Conservation (phyloP, 805 yeast species). For the Candida ponderosae region DNA sequence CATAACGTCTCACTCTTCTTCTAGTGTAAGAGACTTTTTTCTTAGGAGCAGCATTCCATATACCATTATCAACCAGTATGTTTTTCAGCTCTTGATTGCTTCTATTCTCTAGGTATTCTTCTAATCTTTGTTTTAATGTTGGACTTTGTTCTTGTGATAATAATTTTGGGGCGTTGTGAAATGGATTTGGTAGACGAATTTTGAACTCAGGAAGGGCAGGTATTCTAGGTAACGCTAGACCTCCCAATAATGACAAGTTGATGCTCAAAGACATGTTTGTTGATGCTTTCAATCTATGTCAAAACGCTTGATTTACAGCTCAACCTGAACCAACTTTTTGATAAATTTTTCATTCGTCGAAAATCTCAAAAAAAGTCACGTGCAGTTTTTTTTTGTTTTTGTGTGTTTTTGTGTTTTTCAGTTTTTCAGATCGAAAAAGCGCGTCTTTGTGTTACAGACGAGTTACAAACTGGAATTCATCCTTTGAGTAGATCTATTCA, state of each 20-base stretch:
- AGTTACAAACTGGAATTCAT: no score
- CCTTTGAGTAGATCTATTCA: neutral
- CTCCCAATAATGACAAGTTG: conserved; percentile 11
- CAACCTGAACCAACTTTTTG: no score
- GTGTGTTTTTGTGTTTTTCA: neutral
- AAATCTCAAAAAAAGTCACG: neutral
- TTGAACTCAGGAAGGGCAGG: conserved; percentile 14
- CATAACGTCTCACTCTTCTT: conserved; percentile 75
- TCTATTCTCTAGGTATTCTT: conserved; percentile 20
- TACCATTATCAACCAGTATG: conserved; percentile 49
- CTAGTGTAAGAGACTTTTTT: conserved; percentile 85
- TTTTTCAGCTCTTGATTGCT: conserved; percentile 27
- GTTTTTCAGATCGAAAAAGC: no score
- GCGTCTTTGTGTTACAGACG: no score
- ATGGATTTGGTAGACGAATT: conserved; percentile 18
- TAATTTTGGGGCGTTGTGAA: conserved; percentile 3
- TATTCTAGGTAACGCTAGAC: conserved; percentile 13
- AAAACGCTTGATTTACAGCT: no score
- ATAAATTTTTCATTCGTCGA: no score
- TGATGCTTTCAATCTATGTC: neutral
- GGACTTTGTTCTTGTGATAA: conserved; percentile 20
- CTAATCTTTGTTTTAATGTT: conserved; percentile 29
- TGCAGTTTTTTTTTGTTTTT: neutral
- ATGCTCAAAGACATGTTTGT: conserved; percentile 13
- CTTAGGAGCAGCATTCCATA: conserved; percentile 85